These are phyloP conservation scores for Lasiosphaeria ovina DNA, from an alignment of 495 filamentous ascomycete species.

Conservation along the genomic window DNA sequence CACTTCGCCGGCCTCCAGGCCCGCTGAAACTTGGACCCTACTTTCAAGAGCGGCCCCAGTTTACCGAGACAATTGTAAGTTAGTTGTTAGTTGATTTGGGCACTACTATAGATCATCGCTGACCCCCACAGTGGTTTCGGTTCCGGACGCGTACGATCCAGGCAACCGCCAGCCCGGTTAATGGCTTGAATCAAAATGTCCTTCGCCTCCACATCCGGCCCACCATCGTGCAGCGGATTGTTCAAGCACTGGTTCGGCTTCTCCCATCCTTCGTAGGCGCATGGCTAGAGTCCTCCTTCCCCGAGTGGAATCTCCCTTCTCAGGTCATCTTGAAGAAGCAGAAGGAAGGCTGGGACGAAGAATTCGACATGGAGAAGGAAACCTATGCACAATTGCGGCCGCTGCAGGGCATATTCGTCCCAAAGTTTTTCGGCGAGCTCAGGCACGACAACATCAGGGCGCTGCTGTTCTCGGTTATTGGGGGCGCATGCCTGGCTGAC, in stretches of 20 bases:
- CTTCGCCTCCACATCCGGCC: constrained; percentile 14
- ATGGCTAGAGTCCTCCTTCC: constrained; percentile 14
- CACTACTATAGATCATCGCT: not conserved
- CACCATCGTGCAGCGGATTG: not conserved
- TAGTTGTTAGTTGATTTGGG: not conserved
- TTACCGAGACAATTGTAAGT: constrained; percentile 14
- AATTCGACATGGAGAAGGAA: constrained; percentile 19
- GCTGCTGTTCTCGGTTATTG: constrained; percentile 17
- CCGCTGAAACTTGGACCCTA: constrained; percentile 12
- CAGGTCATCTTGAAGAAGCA: constrained; percentile 15
- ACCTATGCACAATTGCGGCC: constrained; percentile 16
- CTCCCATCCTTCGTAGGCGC: constrained; percentile 1
- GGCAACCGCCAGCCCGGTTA: constrained; percentile 10
- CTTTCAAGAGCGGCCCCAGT: constrained; percentile 4
- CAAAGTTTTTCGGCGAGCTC: constrained; percentile 17
- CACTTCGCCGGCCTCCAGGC: constrained; percentile 13
- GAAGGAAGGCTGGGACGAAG: constrained; percentile 17
- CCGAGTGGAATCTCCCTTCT: constrained; percentile 21
- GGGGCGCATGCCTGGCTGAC: constrained; percentile 13
- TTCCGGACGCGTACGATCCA: constrained; percentile 16
- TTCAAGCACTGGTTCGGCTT: constrained; percentile 1
- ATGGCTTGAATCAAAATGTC: constrained; percentile 12
- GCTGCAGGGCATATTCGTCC: constrained; percentile 17
- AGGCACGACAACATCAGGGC: constrained; percentile 13
- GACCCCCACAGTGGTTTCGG: constrained; percentile 11